phyloP scores from a whole-genome alignment of 768 basidiomycete species.

The Cystobasidium onofrii region DNA sequence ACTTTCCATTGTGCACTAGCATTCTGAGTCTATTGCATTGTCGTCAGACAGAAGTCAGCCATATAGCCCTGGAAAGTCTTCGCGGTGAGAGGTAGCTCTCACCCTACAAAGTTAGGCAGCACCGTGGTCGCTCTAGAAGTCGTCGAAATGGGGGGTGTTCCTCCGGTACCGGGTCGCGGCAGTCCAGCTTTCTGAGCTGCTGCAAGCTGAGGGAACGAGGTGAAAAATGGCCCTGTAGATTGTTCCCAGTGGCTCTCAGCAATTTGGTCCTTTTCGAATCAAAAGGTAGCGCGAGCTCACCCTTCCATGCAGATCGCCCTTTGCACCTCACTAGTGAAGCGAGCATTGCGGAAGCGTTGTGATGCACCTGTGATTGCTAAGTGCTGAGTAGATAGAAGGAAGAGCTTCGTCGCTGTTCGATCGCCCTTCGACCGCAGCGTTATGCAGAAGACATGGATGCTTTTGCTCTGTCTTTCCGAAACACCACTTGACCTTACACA shows the following conservation, averaged over 20 bases:
- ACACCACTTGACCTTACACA: background rate
- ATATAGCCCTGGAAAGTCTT: background rate
- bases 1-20: slow-evolving; percentile 87
- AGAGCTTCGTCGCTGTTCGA: background rate
- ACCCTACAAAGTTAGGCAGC: slow-evolving; percentile 94
- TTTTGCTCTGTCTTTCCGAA: background rate
- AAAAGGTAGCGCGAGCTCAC: slow-evolving; percentile 38
- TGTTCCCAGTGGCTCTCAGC: background rate
- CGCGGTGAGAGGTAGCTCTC: slow-evolving; percentile 42
- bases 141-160: slow-evolving; percentile 75
- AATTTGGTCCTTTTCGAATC: background rate
- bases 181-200: slow-evolving; percentile 59
- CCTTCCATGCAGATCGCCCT: slow-evolving; percentile 49
- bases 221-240: slow-evolving; percentile 79
- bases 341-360: background rate
- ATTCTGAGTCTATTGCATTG: slow-evolving; percentile 60
- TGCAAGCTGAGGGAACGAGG: slow-evolving; percentile 78
- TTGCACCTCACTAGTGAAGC: slow-evolving; percentile 9
- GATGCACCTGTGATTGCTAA: background rate
- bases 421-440: background rate
- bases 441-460: background rate
- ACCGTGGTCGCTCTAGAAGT: slow-evolving; percentile 83
- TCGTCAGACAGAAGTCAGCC: background rate
- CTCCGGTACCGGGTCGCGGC: slow-evolving; percentile 21
- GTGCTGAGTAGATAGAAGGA: background rate